Evolutionary conservation across 2,329 filamentous ascomycete species (phyloP), one percentile per base, ranked within the genome.

Genomic region (Fusarium robinianum): DNA sequence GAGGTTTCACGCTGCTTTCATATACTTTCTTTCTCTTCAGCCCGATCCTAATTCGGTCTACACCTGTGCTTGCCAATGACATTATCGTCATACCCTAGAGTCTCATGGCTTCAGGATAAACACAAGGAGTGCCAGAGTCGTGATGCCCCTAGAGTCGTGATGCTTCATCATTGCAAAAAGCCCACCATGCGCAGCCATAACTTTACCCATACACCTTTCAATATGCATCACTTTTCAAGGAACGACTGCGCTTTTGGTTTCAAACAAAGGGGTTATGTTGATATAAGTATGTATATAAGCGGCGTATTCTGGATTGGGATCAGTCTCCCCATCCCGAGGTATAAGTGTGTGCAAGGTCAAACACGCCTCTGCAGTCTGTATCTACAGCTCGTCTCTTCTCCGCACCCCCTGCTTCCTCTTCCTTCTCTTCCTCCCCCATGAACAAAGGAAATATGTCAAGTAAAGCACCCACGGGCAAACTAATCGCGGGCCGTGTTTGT

Each of bases 381-480:
- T 58, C 46, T 60, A 53, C 51, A 51, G 22, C 41, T 52, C 32
- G 26, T 46, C 22, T 40, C 30, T 33, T 22, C 26, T 21, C 16
- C 30, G 23, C 22, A 26, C 18, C 42, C 39, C 12, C 14, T n/a
- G 15, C 16, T n/a, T 34, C 32, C 25, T 46, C 43, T 43, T 37
- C 39, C 37, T 48, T 26, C 31, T 42, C 25, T 33, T 26, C 27
- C 27, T 21, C 12, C 45, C 41, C 35, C 46, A 51, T 46, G 39
- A 45, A 63, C 60, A 64, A 64, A 64, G 36, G 59, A 52, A 64
- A 63, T 36, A 34, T 41, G 25, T 25, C 34, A 47, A 48, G 42
- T 53, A 35, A 55, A 52, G 37, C 46, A 49, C 33, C 31, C 40
- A 47, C 35, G 43, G 34, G 32, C 32, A 27, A 45, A 37, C 53